These are phyloP conservation scores for Lentinula boryana DNA, from an alignment of 768 basidiomycete species.

Conservation along the genomic window DNA sequence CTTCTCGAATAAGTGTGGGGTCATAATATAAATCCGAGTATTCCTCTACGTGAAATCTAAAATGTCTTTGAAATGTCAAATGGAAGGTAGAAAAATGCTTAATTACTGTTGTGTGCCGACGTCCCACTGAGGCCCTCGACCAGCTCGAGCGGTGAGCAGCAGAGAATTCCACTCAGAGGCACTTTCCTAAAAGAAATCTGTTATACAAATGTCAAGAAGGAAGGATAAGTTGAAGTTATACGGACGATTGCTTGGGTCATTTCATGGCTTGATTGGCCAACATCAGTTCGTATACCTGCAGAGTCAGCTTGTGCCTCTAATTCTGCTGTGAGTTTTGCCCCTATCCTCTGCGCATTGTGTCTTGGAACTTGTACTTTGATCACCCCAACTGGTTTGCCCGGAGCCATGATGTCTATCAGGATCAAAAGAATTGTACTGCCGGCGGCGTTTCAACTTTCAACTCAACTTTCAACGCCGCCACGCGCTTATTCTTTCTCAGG, in stretches of 20 bases:
- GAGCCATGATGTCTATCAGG: constrained; percentile 40
- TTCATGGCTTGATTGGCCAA: constrained; percentile 59
- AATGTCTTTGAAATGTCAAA: background rate
- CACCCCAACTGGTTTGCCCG: constrained; percentile 46
- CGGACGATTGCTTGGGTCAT: constrained; percentile 64
- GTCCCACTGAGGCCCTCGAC: constrained; percentile 85
- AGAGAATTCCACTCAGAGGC: constrained; percentile 86
- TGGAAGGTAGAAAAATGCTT: background rate
- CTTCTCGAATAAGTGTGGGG: constrained; percentile 52
- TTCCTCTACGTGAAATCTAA: constrained; percentile 72
- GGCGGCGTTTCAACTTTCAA: constrained; percentile 12
- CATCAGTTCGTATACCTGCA: constrained; percentile 45
- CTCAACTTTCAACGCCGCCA: background rate
- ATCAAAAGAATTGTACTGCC: no score
- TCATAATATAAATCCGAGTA: constrained; percentile 71
- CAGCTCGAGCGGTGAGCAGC: constrained; percentile 70
- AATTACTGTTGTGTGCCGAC: constrained; percentile 80
- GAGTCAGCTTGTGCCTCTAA: constrained; percentile 50
- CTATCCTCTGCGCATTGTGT: constrained; percentile 70
- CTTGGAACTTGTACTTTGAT: constrained; percentile 66
- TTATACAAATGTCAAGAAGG: background rate
- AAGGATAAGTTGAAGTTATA: constrained; percentile 11
- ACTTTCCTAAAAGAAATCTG: constrained; percentile 41
- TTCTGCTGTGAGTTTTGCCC: constrained; percentile 53
- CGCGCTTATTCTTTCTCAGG: background rate